Base-by-base conservation (phyloP, 2,329 filamentous ascomycete species). In the Zalaria sp. region DNA sequence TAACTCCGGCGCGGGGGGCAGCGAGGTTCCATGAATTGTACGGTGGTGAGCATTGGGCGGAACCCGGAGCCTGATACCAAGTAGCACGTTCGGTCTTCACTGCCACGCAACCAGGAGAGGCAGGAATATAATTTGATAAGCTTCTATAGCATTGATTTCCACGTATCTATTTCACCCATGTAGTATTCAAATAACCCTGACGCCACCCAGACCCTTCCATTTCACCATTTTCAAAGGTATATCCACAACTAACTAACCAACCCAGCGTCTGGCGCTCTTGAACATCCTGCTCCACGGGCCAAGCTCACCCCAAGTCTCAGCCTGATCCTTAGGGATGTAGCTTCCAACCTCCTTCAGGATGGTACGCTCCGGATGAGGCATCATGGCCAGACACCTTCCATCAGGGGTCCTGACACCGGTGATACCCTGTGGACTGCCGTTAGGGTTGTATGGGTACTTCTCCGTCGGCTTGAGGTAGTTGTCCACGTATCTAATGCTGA, bases 301-400 rank as follows among this genome's bases (percentile, higher is more conserved):
- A 57, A 81, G 81, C 50, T 87, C 81, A 27, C 83, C 84, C 82
- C 83, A 88, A 47, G 79, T 69, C 50, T 73, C 71, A 29, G 56
- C 60, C 53, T 65, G 62, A 8, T 75, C 73, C 45, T 76, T 68
- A 5, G 85, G 82, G 47, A 81, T 66, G 60, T 80, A 94, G 59
- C 83, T 89, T 38, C 72, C 77, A 46, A 87, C 79, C 44, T 85
- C 83, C 43, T 77, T 77, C 67, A 93, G 67, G 44, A 93, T 78
- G 10, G 84, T 93, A n/a, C 87, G 75, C 66, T 95, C 87, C 1
- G 87, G 87, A 60, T 94, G 87, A 46, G 88, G 88, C 87, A 95
- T 94, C 66, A 94, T 75, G 5, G 86, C 86, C 51, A 94, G 62
- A 1, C 93, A 83, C 43, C 84, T 73, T 8, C 87, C 87, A 56